Evolutionary conservation across 129 eudicot genomes (phyloP).

Genomic region (Calendula officinalis): DNA sequence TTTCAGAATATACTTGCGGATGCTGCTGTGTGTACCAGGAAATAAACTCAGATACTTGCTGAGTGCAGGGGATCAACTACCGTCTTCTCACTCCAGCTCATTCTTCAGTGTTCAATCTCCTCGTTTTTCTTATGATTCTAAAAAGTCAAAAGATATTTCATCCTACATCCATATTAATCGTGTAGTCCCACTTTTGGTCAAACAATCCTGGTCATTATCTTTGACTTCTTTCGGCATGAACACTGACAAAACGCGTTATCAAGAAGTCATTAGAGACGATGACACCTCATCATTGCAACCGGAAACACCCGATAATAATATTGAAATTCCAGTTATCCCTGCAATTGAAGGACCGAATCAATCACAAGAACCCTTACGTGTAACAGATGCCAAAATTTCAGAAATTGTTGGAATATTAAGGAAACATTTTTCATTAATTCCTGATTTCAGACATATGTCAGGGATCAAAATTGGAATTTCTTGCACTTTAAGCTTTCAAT

Average conservation of each 20-base stretch:
- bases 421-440: constrained; percentile 69
- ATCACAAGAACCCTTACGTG: constrained; percentile 78
- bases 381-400: constrained; percentile 87
- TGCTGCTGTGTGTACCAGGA: constrained; percentile 91
- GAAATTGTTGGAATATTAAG: constrained; percentile 67
- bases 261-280: constrained; percentile 57
- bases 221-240: constrained; percentile 46
- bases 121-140: constrained; percentile 44
- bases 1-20: constrained; percentile 83
- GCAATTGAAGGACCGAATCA: constrained; percentile 46
- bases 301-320: constrained; percentile 33
- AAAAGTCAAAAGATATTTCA: constrained; percentile 56
- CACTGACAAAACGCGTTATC: constrained; percentile 26
- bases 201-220: constrained; percentile 91
- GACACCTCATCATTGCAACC: constrained; percentile 42
- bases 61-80: constrained; percentile 56
- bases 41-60: constrained; percentile 68
- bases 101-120: constrained; percentile 66
- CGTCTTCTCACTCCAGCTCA: constrained; percentile 61
- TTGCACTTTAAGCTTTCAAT: constrained; percentile 67
- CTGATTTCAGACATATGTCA: constrained; percentile 75
- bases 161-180: constrained; percentile 82
- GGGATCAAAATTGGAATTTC: constrained; percentile 76
- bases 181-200: constrained; percentile 63
- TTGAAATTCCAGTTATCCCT: constrained; percentile 25